Conservation (phyloP, 768 basidiomycete genomes). For the Boletus rufocinnamomeus region DNA sequence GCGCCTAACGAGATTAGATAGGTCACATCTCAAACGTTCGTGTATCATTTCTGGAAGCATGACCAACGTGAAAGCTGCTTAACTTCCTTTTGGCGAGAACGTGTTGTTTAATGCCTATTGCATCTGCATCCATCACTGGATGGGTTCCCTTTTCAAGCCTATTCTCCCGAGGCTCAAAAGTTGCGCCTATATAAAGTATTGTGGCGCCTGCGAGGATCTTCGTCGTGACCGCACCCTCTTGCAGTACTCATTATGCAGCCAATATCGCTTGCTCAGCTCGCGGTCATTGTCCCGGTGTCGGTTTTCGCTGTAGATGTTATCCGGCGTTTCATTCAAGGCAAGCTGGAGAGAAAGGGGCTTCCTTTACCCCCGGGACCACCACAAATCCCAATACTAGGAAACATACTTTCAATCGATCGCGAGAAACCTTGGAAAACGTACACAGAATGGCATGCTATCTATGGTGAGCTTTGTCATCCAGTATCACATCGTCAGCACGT, state of each 20-base stretch:
- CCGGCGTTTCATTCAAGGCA: neutral
- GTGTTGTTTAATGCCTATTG: no score
- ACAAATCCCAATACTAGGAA: neutral
- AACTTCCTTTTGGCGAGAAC: no score
- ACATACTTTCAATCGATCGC: neutral
- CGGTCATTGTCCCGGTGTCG: neutral
- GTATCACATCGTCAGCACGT: neutral
- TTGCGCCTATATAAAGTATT: no score
- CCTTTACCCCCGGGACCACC: neutral
- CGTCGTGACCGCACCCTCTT: no score
- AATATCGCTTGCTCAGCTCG: neutral
- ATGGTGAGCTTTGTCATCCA: neutral
- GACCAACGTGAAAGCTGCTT: no score
- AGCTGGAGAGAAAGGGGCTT: neutral
- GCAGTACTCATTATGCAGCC: neutral
- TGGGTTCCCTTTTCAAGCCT: no score
- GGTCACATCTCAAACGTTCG: no score
- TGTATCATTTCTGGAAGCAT: neutral
- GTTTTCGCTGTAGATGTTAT: neutral
- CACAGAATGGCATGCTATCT: neutral
- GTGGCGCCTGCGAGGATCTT: no score
- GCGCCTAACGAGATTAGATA: neutral
- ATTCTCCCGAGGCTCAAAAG: no score
- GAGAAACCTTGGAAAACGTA: neutral
- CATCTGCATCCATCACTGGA: no score